These are phyloP conservation scores for Candida xiaguanensis DNA, from an alignment of 805 yeast genomes.

Conservation along the genomic window DNA sequence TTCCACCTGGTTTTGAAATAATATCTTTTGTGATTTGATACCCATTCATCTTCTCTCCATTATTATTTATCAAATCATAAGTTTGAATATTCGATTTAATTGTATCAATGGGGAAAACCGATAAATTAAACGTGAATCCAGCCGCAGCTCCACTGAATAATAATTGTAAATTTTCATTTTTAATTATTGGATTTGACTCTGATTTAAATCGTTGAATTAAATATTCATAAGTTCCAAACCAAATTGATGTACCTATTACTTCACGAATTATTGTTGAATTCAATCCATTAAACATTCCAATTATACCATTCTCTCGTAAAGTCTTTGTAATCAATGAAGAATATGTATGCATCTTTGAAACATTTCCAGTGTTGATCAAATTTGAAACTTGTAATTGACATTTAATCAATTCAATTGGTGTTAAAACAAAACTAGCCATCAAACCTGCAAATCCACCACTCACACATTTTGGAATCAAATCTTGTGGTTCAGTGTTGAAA, in stretches of 20 bases:
- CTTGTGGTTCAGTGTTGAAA: slow-evolving; percentile 19
- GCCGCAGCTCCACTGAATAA: slow-evolving; percentile 82
- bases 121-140: slow-evolving; percentile 75
- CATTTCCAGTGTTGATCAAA: no score
- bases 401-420: slow-evolving; percentile 90
- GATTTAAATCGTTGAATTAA: slow-evolving; percentile 37
- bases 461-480: slow-evolving; percentile 42
- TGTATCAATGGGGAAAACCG: slow-evolving; percentile 87
- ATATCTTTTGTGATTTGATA: slow-evolving; percentile 9
- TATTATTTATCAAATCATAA: slow-evolving; percentile 24
- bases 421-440: slow-evolving; percentile 74
- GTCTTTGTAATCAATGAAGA: slow-evolving; percentile 34
- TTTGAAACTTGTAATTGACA: slow-evolving; percentile 77
- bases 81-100: slow-evolving; percentile 85
- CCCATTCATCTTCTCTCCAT: slow-evolving; percentile 2
- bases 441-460: slow-evolving; percentile 86
- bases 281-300: slow-evolving; percentile 87
- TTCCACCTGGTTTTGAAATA: slow-evolving; percentile 48
- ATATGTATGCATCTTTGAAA: slow-evolving; percentile 20
- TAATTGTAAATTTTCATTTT: slow-evolving; percentile 47
- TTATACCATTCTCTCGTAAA: slow-evolving; percentile 49
- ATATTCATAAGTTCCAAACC: slow-evolving; percentile 89
- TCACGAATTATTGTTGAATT: slow-evolving; percentile 78
- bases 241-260: slow-evolving; percentile 84
- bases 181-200: slow-evolving; percentile 12